Evolutionary conservation across 225 moss, liverwort and hornwort species (phyloP).

Genomic region (Pseudoscleropodium purum): DNA sequence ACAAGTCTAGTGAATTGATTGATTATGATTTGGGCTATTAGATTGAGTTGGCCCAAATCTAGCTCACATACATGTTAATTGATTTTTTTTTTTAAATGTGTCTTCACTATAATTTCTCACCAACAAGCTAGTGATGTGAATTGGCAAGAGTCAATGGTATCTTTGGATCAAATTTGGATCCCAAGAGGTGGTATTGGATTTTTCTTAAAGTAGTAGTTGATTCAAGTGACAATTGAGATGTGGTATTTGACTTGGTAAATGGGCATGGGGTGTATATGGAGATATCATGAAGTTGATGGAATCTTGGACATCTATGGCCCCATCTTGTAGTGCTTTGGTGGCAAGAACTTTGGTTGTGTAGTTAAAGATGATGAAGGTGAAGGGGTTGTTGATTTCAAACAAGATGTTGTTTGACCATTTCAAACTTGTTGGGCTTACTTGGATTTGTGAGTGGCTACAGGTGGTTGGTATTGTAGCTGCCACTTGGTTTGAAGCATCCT

Average conservation of each 20-base stretch:
- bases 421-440: neutral
- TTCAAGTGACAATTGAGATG: neutral
- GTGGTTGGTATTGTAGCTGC: fast-evolving
- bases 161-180: neutral
- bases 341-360: neutral
- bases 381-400: neutral
- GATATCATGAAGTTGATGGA: neutral
- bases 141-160: fast-evolving
- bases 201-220: neutral
- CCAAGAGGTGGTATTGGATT: neutral
- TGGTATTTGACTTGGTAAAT: neutral
- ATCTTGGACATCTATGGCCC: neutral
- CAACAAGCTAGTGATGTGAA: fast-evolving
- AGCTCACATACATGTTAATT: neutral
- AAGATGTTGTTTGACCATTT: neutral
- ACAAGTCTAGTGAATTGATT: neutral
- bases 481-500: neutral
- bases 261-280: neutral
- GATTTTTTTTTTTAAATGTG: neutral
- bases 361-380: neutral
- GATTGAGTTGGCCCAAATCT: neutral
- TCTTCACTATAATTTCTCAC: neutral
- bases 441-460: fast-evolving
- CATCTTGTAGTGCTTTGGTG: fast-evolving
- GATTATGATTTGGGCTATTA: neutral